Base-by-base conservation (phyloP, 768 basidiomycete species). In the Pleurotus platypus region DNA sequence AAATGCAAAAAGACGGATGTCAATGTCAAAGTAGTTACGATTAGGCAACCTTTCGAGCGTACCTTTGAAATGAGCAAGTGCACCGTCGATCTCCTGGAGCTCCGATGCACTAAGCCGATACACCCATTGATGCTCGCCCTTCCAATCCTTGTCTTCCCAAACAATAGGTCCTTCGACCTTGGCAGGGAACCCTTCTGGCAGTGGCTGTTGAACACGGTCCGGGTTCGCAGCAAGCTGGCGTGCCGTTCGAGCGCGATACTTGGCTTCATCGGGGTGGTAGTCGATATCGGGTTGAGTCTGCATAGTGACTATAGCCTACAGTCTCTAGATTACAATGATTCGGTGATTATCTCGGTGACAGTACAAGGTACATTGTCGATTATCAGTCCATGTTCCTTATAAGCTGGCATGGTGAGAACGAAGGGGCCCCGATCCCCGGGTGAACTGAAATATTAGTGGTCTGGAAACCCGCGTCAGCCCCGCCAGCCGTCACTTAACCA, bases 131-230 rank as follows among this genome's bases (percentile, higher is more conserved):
- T 70, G 66, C 57, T 78, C 76, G 49, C 62, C 64, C 43, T 62
- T 70, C 72, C 75, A 79, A 60, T 76, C 75, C 22, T 68, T 72
- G 16, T 76, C 76, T 49, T 76, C 71, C 77, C 77, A 79, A n/a
- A 78, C 76, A 38, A 74, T 72, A 2, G 76, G 77, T 0, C 74
- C 72, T 18, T 68, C 62, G 3, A 75, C 63, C 47, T 67, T 57
- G 22, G 63, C 58, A 6, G 76, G 76, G 57, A 73, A 79, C 13
- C 70, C 71, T 0, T 64, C 61, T 7, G 78, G 76, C 11, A 78
- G 68, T 4, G 73, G 62, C 15, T 62, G 61, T 18, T 68, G 65
- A 7, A 69, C 70, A 2, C 75, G 66, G 40, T 64, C 60, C 3
- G 75, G 73, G 50, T 76, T 67, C 53, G 73, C 73, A 24, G 70